These are phyloP conservation scores for Fusarium sterilihyphosum DNA, from an alignment of 2,329 filamentous ascomycete species.

Conservation along the genomic window DNA sequence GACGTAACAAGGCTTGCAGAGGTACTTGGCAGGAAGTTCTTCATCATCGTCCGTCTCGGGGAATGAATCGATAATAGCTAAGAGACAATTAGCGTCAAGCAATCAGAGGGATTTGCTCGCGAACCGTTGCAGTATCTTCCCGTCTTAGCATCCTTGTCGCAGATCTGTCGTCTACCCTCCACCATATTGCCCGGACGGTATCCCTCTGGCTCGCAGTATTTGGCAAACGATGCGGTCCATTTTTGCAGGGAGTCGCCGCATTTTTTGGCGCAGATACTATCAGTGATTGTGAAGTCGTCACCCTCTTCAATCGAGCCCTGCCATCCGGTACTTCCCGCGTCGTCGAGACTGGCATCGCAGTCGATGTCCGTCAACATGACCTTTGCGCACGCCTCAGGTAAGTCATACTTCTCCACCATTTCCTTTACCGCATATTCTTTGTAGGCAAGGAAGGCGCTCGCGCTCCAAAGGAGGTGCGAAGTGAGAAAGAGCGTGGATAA, in stretches of 20 bases:
- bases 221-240: neutral
- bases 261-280: neutral
- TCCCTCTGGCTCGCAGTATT: neutral
- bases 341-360: neutral
- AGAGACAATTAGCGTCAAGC: too few relatives aligned
- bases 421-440: neutral
- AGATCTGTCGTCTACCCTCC: neutral
- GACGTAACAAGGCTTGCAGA: slow-evolving; percentile 9
- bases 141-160: neutral
- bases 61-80: neutral
- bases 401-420: neutral
- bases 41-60: neutral
- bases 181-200: neutral
- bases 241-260: neutral
- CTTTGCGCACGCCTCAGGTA: neutral
- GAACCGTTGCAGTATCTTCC: slow-evolving; percentile 12
- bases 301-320: neutral
- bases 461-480: neutral
- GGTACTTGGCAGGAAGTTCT: neutral
- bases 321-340: neutral
- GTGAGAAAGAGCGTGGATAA: neutral
- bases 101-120: too few relatives aligned
- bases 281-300: neutral
- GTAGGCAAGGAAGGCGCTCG: neutral
- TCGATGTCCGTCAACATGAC: neutral